These are phyloP conservation scores for Amyloporia xantha DNA, from an alignment of 768 basidiomycete genomes.

Conservation along the genomic window DNA sequence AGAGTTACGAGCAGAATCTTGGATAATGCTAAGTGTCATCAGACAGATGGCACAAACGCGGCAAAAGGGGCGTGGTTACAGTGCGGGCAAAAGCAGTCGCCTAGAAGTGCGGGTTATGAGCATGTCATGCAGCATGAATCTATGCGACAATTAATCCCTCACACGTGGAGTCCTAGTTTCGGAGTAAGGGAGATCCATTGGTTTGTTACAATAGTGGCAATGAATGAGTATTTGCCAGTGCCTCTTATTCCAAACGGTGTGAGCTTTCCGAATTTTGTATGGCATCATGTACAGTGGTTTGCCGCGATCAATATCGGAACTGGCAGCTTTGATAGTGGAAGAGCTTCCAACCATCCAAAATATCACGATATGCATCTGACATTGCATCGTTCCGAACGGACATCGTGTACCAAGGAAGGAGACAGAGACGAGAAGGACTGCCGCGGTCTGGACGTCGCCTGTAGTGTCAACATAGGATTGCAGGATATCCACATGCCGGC, in stretches of 20 bases:
- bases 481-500: constrained; percentile 61
- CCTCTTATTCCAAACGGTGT: constrained; percentile 53
- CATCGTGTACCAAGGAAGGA: constrained; percentile 50
- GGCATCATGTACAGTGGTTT: constrained; percentile 55
- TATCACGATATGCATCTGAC: constrained; percentile 61
- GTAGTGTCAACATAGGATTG: constrained; percentile 64
- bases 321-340: constrained; percentile 66
- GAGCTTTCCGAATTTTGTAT: constrained; percentile 44
- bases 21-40: constrained; percentile 65
- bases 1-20: constrained; percentile 54
- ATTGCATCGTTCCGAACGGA: constrained; percentile 44
- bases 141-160: constrained; percentile 16
- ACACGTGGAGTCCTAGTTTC: constrained; percentile 34
- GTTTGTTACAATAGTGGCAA: constrained; percentile 76
- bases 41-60: constrained; percentile 77
- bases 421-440: constrained; percentile 54
- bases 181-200: constrained; percentile 35
- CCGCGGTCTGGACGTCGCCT: constrained; percentile 66
- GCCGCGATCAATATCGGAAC: constrained; percentile 73
- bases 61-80: constrained; percentile 63
- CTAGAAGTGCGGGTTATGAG: constrained; percentile 30
- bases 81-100: constrained; percentile 59
- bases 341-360: constrained; percentile 57
- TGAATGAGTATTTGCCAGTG: constrained; percentile 67
- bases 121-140: background rate